Conservation (phyloP, 2,329 filamentous ascomycete species). For the Lachnellula hyalina region DNA sequence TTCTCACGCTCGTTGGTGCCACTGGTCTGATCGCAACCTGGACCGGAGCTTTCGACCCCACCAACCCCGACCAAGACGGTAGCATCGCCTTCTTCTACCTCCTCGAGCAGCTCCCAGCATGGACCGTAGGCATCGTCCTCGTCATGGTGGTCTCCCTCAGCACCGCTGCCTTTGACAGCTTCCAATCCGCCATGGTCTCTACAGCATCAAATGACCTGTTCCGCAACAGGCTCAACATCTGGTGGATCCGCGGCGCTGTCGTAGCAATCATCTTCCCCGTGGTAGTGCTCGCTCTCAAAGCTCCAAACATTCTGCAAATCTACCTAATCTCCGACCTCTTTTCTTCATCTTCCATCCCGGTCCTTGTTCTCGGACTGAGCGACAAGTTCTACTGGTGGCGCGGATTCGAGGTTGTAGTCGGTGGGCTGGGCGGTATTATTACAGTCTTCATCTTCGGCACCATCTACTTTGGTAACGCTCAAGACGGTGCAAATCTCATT, state of each 20-base stretch:
- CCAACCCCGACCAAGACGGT: constrained; percentile 55
- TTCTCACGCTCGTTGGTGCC: constrained; percentile 67
- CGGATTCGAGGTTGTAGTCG: constrained; percentile 74
- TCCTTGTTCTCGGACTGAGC: constrained; percentile 66
- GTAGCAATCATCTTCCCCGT: constrained; percentile 69
- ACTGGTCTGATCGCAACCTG: constrained; percentile 73
- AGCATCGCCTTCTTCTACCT: constrained; percentile 72
- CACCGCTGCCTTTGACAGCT: constrained; percentile 72
- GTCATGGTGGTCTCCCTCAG: constrained; percentile 75
- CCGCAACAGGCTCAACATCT: constrained; percentile 72
- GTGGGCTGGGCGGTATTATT: constrained; percentile 70
- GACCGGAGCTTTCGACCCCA: constrained; percentile 62
- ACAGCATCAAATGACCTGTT: constrained; percentile 80
- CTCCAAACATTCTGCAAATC: constrained; percentile 71
- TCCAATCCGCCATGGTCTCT: constrained; percentile 82
- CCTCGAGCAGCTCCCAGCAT: constrained; percentile 64
- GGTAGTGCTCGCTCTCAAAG: constrained; percentile 67
- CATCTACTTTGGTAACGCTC: constrained; percentile 67
- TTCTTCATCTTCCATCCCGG: constrained; percentile 69
- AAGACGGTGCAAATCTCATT: constrained; percentile 60
- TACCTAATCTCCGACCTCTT: constrained; percentile 79
- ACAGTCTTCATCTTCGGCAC: constrained; percentile 77
- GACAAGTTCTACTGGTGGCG: constrained; percentile 67
- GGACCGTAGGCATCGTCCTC: constrained; percentile 78
- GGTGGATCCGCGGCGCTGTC: constrained; percentile 64